Conservation (phyloP, 2,329 filamentous ascomycete species). For the Talaromyces marneffei region DNA sequence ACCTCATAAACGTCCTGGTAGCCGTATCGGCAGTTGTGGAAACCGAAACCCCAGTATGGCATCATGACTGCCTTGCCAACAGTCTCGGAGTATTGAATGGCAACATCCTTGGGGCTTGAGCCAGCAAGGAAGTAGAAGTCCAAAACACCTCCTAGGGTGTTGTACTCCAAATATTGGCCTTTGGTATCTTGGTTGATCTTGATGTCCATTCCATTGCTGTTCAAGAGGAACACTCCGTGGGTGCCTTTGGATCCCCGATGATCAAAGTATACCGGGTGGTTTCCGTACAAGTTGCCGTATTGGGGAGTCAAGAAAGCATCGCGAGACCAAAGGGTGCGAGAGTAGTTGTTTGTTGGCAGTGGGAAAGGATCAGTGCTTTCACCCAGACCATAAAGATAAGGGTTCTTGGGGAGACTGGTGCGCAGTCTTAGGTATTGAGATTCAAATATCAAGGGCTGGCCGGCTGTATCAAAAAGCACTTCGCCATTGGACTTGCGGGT, state of each 20-base stretch:
- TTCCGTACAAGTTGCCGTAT: slow-evolving; percentile 64
- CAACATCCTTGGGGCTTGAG: slow-evolving; percentile 52
- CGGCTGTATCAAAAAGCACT: slow-evolving; percentile 63
- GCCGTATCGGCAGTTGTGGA: slow-evolving; percentile 60
- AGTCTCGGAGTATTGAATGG: slow-evolving; percentile 55
- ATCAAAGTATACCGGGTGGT: slow-evolving; percentile 70
- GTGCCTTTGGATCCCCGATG: slow-evolving; percentile 53
- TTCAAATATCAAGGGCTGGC: slow-evolving; percentile 64
- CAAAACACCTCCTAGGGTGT: slow-evolving; percentile 68
- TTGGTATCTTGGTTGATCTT: slow-evolving; percentile 60
- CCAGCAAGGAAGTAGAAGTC: slow-evolving; percentile 65
- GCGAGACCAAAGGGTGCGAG: slow-evolving; percentile 63
- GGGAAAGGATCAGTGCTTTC: slow-evolving; percentile 69
- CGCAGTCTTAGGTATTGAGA: slow-evolving; percentile 69
- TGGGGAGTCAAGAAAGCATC: slow-evolving; percentile 59
- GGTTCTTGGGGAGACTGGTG: slow-evolving; percentile 61
- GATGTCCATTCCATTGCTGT: slow-evolving; percentile 72
- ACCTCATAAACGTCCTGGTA: slow-evolving; percentile 48
- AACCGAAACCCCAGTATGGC: slow-evolving; percentile 60
- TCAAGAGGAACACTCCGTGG: slow-evolving; percentile 64
- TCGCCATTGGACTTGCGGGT: slow-evolving; percentile 27
- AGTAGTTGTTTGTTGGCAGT: slow-evolving; percentile 63
- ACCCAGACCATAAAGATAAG: slow-evolving; percentile 71
- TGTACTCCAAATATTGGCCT: slow-evolving; percentile 71
- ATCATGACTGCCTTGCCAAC: slow-evolving; percentile 55